phyloP scores from a whole-genome alignment of 1,139 yeast species.

The Suhomyces taliae region DNA sequence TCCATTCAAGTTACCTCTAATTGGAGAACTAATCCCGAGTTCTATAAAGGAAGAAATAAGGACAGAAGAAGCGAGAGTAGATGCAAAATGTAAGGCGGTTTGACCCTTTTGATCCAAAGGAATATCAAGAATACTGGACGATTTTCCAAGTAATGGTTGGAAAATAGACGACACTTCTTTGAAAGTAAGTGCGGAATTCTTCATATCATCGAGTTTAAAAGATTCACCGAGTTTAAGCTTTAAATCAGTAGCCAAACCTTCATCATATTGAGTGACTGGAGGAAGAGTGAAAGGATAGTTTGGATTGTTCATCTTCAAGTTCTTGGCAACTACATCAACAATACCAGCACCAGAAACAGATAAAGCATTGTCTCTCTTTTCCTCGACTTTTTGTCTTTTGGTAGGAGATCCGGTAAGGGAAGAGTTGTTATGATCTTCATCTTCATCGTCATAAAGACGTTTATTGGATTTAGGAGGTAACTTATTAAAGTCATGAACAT shows the following conservation, averaged over 20 bases:
- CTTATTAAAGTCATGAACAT: constrained; percentile 47
- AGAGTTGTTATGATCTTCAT: constrained; percentile 15
- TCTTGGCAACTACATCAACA: neutral
- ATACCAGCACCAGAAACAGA: neutral
- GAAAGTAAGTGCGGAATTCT: constrained; percentile 10
- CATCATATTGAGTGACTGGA: constrained; percentile 17
- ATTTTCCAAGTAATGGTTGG: constrained; percentile 15
- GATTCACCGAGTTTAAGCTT: constrained; percentile 22
- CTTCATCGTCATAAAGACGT: constrained; percentile 17
- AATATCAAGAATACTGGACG: constrained; percentile 28
- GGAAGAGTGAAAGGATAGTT: constrained; percentile 25
- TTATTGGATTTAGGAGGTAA: constrained; percentile 36
- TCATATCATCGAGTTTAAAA: constrained; percentile 21
- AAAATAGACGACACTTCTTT: constrained; percentile 18
- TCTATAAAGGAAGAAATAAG: constrained; percentile 39
- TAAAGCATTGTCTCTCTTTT: neutral
- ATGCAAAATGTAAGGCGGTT: constrained; percentile 49
- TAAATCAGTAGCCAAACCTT: constrained; percentile 20
- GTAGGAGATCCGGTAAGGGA: constrained; percentile 19
- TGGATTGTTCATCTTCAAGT: constrained; percentile 12
- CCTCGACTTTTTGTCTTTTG: constrained; percentile 15
- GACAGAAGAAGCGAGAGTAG: constrained; percentile 42
- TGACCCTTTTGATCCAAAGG: constrained; percentile 45
- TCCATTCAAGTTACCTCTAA: constrained; percentile 43
- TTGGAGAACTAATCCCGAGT: constrained; percentile 40